Conservation (phyloP, 2,329 filamentous ascomycete genomes). For the Diaporthe ampelina region DNA sequence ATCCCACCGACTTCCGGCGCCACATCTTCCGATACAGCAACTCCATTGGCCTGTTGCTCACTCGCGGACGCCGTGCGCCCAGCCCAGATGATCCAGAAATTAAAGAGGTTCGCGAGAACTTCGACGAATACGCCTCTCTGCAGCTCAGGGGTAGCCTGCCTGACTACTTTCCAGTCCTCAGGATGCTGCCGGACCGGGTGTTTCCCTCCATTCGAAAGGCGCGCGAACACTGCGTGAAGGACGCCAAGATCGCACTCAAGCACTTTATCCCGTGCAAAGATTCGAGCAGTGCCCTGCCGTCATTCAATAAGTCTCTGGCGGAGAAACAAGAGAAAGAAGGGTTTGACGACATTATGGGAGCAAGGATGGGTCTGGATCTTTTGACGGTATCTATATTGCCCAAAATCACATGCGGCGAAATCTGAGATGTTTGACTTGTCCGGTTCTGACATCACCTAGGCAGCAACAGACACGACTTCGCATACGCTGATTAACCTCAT, state of each 20-base stretch:
- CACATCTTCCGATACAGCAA: constrained; percentile 15
- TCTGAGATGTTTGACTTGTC: too few species aligned
- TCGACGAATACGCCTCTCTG: neutral
- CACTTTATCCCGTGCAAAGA: constrained; percentile 1
- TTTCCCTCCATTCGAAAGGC: constrained; percentile 7
- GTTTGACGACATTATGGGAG: constrained; percentile 1
- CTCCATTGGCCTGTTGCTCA: neutral
- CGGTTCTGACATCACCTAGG: neutral
- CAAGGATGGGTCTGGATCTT: constrained; percentile 7
- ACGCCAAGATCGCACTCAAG: constrained; percentile 16
- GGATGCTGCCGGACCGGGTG: neutral
- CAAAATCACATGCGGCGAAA: too few species aligned
- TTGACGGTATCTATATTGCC: neutral
- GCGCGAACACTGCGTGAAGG: constrained; percentile 3
- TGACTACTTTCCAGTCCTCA: neutral
- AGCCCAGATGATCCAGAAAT: neutral
- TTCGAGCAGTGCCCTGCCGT: neutral
- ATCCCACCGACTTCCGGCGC: neutral
- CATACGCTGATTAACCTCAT: neutral
- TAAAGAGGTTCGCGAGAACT: neutral
- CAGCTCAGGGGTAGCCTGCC: neutral
- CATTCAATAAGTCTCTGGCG: neutral
- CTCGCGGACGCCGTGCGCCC: neutral
- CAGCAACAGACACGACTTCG: constrained; percentile 2
- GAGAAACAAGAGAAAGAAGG: constrained; percentile 10